Evolutionary conservation across 2,329 filamentous ascomycete species (phyloP).

Genomic region (Scytalidium lignicola): DNA sequence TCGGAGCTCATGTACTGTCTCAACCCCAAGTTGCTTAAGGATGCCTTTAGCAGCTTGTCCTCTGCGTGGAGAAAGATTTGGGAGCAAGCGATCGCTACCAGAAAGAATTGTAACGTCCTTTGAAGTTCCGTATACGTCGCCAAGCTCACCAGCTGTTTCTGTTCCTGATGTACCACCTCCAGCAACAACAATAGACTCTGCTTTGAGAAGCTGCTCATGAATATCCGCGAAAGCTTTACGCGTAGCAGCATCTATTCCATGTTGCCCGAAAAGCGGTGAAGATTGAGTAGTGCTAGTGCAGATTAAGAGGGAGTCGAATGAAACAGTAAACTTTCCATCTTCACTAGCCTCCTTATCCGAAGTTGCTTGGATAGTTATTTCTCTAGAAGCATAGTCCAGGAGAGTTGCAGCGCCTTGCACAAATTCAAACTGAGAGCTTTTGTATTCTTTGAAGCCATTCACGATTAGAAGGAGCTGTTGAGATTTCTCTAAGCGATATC

Average conservation of each 20-base stretch:
- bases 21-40: constrained; percentile 48
- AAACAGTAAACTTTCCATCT: constrained; percentile 15
- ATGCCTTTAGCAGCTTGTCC: constrained; percentile 27
- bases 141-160: constrained; percentile 28
- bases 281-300: constrained; percentile 42
- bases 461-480: constrained; percentile 44
- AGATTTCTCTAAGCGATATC: too few relatives aligned
- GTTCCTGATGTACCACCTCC: constrained; percentile 27
- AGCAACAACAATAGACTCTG: constrained; percentile 22
- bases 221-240: constrained; percentile 14
- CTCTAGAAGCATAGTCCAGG: constrained; percentile 38
- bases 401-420: constrained; percentile 44
- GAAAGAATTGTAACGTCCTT: constrained; percentile 19
- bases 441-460: constrained; percentile 46
- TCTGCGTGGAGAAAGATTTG: constrained; percentile 3
- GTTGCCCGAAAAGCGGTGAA: constrained; percentile 42
- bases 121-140: constrained; percentile 7
- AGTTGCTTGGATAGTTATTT: constrained; percentile 32
- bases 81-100: constrained; percentile 6
- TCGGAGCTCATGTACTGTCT: constrained; percentile 35
- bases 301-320: constrained; percentile 47
- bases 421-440: constrained; percentile 40
- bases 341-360: not conserved
- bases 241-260: constrained; percentile 31
- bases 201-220: constrained; percentile 26